Base-by-base conservation (phyloP, 169 alveolate species). In the Babesia divergens region DNA sequence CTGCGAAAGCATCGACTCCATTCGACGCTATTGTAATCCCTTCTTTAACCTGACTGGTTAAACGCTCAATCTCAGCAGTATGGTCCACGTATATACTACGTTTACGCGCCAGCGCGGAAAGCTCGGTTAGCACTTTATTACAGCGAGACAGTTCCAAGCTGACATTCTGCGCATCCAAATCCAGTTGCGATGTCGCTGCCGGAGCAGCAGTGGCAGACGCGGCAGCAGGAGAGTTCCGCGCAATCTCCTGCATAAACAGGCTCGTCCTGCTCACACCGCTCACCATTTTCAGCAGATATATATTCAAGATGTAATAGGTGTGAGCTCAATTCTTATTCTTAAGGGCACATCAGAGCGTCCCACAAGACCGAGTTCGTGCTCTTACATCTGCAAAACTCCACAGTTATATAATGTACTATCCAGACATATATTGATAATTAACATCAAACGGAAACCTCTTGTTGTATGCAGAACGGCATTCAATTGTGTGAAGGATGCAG, bases 41-140 rank as follows among this genome's bases (percentile, higher is more conserved):
- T n/a, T 65, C 62, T 66, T 80, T 80, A 0, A 80, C 69, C n/a
- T 80, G 74, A 34, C 64, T 28, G 20, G 83, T 80, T 22, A 80
- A 62, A 35, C 65, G 65, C 51, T 80, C 83, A 0, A 80, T 69
- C 24, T 50, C 67, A 34, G 58, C 59, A 5, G 88, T 69, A 58
- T 80, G 67, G 32, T 80, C 88, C 56, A 68, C 74, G 55, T 80
- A 80, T 20, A 80, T 66, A 37, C 88, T 70, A 8, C 83, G 58
- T 55, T 70, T 80, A 18, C 67, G 50, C 29, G 83, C 82, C 60
- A 80, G 52, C 37, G 38, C 75, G 28, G 76, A 18, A 28, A 80
- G 44, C 66, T 70, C 80, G 20, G 67, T 7, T 31, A 80, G 51
- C 35, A 58, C 70, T 3, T 59, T 32, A 22, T 31, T 13, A 22